phyloP scores from a whole-genome alignment of 805 yeast genomes.

The Myxozyma monticola region DNA sequence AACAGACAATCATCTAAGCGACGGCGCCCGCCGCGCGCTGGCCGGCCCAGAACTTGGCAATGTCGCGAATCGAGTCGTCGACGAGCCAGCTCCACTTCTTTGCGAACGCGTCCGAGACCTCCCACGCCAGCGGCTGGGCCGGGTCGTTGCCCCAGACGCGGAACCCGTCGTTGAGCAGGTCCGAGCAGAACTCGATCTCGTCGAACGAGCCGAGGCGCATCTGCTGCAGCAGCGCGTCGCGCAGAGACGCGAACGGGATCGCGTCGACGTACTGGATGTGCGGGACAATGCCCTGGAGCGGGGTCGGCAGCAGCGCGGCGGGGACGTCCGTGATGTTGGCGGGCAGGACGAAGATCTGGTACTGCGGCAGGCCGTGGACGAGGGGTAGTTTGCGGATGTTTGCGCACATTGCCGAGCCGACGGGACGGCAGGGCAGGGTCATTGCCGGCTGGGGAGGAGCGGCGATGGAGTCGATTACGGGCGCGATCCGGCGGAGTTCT shows the following conservation, averaged over 20 bases:
- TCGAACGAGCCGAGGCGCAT: conserved; percentile 15
- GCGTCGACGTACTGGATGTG: conserved; percentile 27
- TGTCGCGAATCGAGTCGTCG: conserved; percentile 16
- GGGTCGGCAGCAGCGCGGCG: conserved; percentile 17
- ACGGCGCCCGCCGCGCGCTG: no score
- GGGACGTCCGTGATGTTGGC: conserved; percentile 3
- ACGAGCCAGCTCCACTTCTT: conserved; percentile 22
- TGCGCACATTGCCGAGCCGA: conserved; percentile 21
- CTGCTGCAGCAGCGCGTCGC: conserved; percentile 15
- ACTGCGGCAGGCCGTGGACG: conserved; percentile 12
- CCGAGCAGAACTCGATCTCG: conserved; percentile 24
- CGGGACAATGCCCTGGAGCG: conserved; percentile 17
- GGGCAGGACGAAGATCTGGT: conserved; percentile 17
- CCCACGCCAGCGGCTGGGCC: conserved; percentile 24
- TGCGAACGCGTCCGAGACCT: conserved; percentile 17
- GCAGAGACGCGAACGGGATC: conserved; percentile 17
- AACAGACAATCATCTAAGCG: no score
- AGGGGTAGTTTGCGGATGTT: conserved; percentile 14
- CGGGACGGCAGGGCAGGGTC: conserved; percentile 10
- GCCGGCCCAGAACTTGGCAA: conserved; percentile 24
- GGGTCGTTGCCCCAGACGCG: conserved; percentile 24
- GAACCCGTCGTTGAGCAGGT: conserved; percentile 22
- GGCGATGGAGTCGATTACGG: no score
- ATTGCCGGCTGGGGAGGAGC: conserved; percentile 3
- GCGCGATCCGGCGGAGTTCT: no score